phyloP scores from a whole-genome alignment of 2,329 filamentous ascomycete species.

The Fusarium sp. region DNA sequence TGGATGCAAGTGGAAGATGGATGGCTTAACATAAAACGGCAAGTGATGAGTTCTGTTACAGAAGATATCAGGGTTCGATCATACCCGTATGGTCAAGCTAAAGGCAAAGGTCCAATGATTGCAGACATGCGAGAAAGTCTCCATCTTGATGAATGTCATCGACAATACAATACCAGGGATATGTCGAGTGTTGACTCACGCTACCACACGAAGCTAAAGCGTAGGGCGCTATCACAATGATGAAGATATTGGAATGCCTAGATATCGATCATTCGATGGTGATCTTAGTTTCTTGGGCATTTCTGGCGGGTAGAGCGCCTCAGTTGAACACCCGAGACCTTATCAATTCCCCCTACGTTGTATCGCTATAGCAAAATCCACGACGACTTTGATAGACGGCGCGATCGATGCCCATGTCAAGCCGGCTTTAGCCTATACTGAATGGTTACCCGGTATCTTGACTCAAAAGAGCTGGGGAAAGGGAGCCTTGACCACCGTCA shows the following conservation, averaged over 20 bases:
- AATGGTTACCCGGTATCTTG: conserved; percentile 4
- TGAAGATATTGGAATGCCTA: neutral
- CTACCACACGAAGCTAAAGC: neutral
- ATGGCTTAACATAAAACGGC: neutral
- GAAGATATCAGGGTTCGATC: neutral
- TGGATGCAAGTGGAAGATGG: neutral
- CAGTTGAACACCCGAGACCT: neutral
- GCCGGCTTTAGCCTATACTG: conserved; percentile 9
- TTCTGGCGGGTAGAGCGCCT: conserved; percentile 27
- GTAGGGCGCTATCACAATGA: neutral
- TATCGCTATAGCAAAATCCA: neutral
- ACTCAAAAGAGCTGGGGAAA: conserved; percentile 1
- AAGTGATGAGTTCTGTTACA: neutral
- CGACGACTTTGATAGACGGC: neutral
- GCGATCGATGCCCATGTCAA: conserved; percentile 1
- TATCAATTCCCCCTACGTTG: conserved; percentile 6
- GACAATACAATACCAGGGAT: neutral
- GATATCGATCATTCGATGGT: neutral
- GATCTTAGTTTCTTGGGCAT: neutral
- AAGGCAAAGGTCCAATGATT: neutral
- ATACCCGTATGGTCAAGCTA: neutral
- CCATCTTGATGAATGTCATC: conserved; percentile 7
- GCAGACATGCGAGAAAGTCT: neutral
- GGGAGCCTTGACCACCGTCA: conserved; percentile 19
- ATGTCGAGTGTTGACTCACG: neutral